A percentile compares a stretch with the other conserved stretches of the same genome.
phyloP scores from a whole-genome alignment of 2,329 filamentous ascomycete genomes.

The Kalaharituber pfeilii region DNA sequence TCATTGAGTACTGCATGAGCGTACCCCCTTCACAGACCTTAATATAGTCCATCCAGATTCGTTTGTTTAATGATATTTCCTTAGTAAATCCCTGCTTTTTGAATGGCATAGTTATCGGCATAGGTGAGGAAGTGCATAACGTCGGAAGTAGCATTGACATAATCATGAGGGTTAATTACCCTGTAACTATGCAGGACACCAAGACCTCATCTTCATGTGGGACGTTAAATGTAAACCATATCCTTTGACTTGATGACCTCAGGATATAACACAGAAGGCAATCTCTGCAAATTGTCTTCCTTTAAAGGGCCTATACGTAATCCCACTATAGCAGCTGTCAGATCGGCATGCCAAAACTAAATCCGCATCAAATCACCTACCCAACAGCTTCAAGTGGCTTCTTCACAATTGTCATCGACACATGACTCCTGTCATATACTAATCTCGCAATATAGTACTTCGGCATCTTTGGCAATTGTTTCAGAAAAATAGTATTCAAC shows the following conservation, averaged over 20 bases:
- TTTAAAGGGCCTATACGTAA: conserved; percentile 90
- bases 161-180: conserved; percentile 39
- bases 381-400: conserved; percentile 83
- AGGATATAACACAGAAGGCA: conserved; percentile 94
- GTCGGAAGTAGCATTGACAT: conserved; percentile 87
- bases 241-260: conserved; percentile 95
- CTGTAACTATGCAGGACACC: background rate
- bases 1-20: conserved; percentile 98
- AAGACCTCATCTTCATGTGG: conserved; percentile 53
- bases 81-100: conserved; percentile 99
- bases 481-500: conserved; percentile 94
- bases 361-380: conserved; percentile 27
- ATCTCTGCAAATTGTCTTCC: conserved; percentile 90
- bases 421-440: conserved; percentile 89
- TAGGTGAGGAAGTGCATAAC: conserved; percentile 99
- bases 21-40: conserved; percentile 98
- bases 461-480: conserved; percentile 96
- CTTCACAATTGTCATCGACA: conserved; percentile 95
- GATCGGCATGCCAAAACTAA: background rate
- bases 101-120: conserved; percentile 97
- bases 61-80: conserved; percentile 79
- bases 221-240: conserved; percentile 98
- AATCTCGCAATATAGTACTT: conserved; percentile 97
- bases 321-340: conserved; percentile 52
- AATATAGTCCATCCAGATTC: conserved; percentile 98